Percentiles rank a stretch among this genome's conserved stretches.
phyloP scores from a whole-genome alignment of 805 yeast species.

The Saccharomyces cerevisiae region DNA sequence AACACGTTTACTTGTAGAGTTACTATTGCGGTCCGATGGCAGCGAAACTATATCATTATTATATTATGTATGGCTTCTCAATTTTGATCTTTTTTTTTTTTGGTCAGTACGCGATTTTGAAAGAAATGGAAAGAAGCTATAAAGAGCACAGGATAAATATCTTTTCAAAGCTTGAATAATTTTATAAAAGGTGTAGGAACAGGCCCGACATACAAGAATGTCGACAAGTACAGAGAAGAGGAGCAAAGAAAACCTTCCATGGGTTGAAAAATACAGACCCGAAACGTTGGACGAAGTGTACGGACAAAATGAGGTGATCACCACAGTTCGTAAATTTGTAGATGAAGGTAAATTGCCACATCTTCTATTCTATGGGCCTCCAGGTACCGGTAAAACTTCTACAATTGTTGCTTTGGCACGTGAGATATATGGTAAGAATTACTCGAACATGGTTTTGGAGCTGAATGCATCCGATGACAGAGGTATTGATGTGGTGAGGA shows the following conservation, averaged over 20 bases:
- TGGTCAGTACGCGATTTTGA: background rate
- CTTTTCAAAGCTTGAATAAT: background rate
- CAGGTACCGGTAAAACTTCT: slow-evolving; percentile 90
- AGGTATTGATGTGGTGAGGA: slow-evolving; percentile 96
- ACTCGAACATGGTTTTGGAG: slow-evolving; percentile 85
- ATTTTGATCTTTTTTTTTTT: background rate
- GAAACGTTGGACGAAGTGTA: slow-evolving; percentile 72
- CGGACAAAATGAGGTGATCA: slow-evolving; percentile 83
- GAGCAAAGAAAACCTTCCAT: slow-evolving; percentile 47
- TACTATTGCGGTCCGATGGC: too few relatives aligned
- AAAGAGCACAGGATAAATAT: background rate
- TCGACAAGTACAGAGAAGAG: slow-evolving; percentile 1
- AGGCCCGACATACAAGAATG: background rate
- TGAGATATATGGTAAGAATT: slow-evolving; percentile 76
- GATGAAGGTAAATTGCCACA: slow-evolving; percentile 82
- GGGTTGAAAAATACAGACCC: slow-evolving; percentile 97
- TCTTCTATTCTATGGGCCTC: slow-evolving; percentile 88
- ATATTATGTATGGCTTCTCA: background rate
- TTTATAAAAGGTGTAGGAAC: background rate
- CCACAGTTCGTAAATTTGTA: slow-evolving; percentile 78
- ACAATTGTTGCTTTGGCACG: slow-evolving; percentile 80
- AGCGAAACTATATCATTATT: too few relatives aligned
- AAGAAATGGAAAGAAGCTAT: background rate
- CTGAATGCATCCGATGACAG: slow-evolving; percentile 95
- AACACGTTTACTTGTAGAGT: background rate